Evolutionary conservation across 371 early-diverging fungal species (phyloP).

Genomic region (Apophysomyces trapeziformis): DNA sequence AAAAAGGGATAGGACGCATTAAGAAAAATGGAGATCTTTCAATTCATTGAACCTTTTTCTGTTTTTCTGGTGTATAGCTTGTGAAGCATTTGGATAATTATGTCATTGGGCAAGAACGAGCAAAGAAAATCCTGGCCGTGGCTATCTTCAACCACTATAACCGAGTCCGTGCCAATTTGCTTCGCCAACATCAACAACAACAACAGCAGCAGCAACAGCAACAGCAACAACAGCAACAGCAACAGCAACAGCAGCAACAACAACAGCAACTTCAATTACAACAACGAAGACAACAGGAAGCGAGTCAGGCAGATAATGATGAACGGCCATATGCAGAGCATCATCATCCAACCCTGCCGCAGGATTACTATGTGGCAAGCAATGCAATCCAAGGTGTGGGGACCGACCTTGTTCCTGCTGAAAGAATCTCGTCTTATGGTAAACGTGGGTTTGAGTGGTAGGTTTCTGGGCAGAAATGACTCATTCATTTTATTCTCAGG

Average conservation of each 20-base stretch:
- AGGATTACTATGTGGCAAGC: constrained; percentile 24
- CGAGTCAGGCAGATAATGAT: background rate
- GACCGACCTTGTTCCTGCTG: constrained; percentile 29
- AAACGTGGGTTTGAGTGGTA: constrained; percentile 2
- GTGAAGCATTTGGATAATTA: constrained; percentile 82
- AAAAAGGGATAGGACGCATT: no score
- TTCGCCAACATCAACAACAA: constrained; percentile 13
- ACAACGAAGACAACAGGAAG: background rate
- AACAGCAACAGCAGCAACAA: background rate
- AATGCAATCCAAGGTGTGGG: constrained; percentile 23
- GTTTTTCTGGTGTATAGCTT: constrained; percentile 55
- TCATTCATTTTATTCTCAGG: background rate
- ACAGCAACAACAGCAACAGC: constrained; percentile 11
- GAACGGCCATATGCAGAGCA: constrained; percentile 23
- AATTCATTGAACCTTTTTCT: background rate
- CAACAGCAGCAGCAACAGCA: background rate
- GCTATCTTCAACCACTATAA: constrained; percentile 91
- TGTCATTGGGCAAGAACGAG: constrained; percentile 87
- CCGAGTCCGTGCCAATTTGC: constrained; percentile 71
- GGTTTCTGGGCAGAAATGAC: background rate
- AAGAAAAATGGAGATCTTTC: no score
- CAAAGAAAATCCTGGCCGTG: constrained; percentile 83
- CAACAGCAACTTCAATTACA: constrained; percentile 9
- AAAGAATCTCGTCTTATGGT: constrained; percentile 23
- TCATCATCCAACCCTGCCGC: constrained; percentile 25